Conservation (phyloP, 1,284 basidiomycete genomes). For the Apiotrichum mycotoxinovorans region DNA sequence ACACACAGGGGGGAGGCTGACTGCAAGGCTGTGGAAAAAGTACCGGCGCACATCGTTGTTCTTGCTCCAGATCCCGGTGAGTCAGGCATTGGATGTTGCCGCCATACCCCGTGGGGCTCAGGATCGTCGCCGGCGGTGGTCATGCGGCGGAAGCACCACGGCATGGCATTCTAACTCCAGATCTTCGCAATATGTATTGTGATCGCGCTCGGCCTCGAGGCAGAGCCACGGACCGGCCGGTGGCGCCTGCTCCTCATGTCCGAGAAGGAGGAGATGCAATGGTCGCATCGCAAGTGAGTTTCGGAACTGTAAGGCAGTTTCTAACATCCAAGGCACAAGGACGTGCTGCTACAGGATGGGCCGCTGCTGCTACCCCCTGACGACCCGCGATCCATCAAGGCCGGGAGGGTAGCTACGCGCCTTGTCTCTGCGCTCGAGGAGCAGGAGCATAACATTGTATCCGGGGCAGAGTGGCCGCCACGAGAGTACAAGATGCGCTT, state of each 20-base stretch:
- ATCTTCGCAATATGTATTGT: conserved; percentile 54
- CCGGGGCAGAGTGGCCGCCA: conserved; percentile 50
- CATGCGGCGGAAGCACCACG: too few relatives aligned
- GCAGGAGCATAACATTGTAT: conserved; percentile 47
- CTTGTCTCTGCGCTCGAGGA: conserved; percentile 50
- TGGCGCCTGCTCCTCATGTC: conserved; percentile 57
- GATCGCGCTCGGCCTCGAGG: conserved; percentile 54
- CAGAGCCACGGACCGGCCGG: conserved; percentile 51
- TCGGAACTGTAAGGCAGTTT: neutral
- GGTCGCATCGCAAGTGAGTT: conserved; percentile 52
- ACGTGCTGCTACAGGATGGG: conserved; percentile 50
- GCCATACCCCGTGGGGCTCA: neutral
- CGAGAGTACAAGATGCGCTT: conserved; percentile 33
- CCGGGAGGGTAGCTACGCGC: conserved; percentile 44
- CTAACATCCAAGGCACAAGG: conserved; percentile 43
- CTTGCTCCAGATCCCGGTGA: conserved; percentile 51
- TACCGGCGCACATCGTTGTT: conserved; percentile 48
- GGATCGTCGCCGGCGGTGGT: conserved; percentile 2
- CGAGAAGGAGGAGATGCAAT: conserved; percentile 54
- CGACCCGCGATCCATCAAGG: conserved; percentile 47
- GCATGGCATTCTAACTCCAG: too few relatives aligned
- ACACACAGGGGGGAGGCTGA: conserved; percentile 3
- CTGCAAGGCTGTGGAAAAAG: conserved; percentile 47
- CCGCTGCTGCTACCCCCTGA: conserved; percentile 46
- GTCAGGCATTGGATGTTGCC: conserved; percentile 11